phyloP scores from a whole-genome alignment of 2,329 filamentous ascomycete genomes.

The Alternaria gaisen region DNA sequence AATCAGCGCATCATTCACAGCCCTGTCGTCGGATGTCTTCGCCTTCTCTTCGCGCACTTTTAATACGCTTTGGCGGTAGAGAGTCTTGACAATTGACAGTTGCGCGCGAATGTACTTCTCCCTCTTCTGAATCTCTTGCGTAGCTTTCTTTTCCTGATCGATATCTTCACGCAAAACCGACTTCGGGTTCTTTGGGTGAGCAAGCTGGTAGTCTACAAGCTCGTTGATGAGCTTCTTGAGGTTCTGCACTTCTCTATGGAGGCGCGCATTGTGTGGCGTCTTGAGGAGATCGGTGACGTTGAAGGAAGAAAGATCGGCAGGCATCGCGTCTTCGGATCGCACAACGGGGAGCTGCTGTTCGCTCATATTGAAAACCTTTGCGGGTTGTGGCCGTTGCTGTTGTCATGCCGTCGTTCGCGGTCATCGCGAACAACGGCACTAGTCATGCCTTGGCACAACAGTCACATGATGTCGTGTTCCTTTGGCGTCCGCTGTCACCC shows the following conservation, averaged over 20 bases:
- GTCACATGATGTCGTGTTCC: slow-evolving; percentile 5
- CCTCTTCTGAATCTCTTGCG: slow-evolving; percentile 37
- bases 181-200: slow-evolving; percentile 35
- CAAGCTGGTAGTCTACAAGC: slow-evolving; percentile 43
- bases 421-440: background rate
- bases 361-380: slow-evolving; percentile 14
- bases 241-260: slow-evolving; percentile 44
- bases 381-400: background rate
- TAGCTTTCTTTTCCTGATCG: slow-evolving; percentile 35
- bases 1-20: slow-evolving; percentile 91
- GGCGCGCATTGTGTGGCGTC: slow-evolving; percentile 40
- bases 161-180: slow-evolving; percentile 31
- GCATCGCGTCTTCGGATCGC: slow-evolving; percentile 15
- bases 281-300: slow-evolving; percentile 39
- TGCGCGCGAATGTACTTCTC: slow-evolving; percentile 83
- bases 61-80: slow-evolving; percentile 84
- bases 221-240: slow-evolving; percentile 44
- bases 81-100: slow-evolving; percentile 65
- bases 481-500: background rate
- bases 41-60: slow-evolving; percentile 85
- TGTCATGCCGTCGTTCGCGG: background rate
- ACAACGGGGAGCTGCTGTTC: slow-evolving; percentile 7
- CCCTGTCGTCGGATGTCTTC: slow-evolving; percentile 83
- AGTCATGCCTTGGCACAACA: background rate
- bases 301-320: slow-evolving; percentile 30